Conservation (phyloP, 306 rosid genomes). For the Aeschynomene evenia region DNA sequence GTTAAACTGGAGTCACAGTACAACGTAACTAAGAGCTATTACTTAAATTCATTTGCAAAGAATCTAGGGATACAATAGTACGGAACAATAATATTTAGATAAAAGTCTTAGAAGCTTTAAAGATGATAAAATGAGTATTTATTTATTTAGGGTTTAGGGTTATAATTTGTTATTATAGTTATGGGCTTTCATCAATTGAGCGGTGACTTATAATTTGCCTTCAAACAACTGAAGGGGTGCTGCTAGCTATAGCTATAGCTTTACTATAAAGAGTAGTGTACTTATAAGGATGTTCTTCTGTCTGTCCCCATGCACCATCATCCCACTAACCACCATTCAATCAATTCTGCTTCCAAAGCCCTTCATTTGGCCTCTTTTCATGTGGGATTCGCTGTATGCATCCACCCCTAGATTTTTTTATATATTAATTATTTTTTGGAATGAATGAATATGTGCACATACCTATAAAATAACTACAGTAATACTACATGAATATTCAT, state of each 20-base stretch:
- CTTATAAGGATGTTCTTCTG: not conserved
- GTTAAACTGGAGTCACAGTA: too few relatives aligned
- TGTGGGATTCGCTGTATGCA: conserved; percentile 2
- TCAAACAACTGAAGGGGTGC: conserved; percentile 5
- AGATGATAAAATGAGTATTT: too few relatives aligned
- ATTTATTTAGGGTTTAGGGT: too few relatives aligned
- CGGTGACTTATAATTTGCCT: too few relatives aligned
- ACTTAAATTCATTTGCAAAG: too few relatives aligned
- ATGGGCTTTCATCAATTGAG: not conserved
- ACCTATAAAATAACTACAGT: too few relatives aligned
- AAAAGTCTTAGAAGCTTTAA: too few relatives aligned
- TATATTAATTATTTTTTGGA: not conserved
- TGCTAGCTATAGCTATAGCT: not conserved
- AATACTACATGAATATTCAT: too few relatives aligned
- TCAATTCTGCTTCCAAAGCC: not conserved
- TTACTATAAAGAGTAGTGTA: conserved; percentile 1
- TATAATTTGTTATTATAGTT: too few relatives aligned
- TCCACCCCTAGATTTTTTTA: not conserved
- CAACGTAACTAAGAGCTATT: too few relatives aligned
- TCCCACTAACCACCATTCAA: conserved; percentile 7
- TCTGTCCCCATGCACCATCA: conserved; percentile 16
- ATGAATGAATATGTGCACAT: not conserved
- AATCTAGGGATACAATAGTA: too few relatives aligned
- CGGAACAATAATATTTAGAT: too few relatives aligned
- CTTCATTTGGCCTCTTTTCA: not conserved